Percentiles rank a stretch among this genome's conserved stretches.
These are phyloP conservation scores for Phytophthora crassamura DNA, from an alignment of 352 stramenopile genomes.

Conservation along the genomic window DNA sequence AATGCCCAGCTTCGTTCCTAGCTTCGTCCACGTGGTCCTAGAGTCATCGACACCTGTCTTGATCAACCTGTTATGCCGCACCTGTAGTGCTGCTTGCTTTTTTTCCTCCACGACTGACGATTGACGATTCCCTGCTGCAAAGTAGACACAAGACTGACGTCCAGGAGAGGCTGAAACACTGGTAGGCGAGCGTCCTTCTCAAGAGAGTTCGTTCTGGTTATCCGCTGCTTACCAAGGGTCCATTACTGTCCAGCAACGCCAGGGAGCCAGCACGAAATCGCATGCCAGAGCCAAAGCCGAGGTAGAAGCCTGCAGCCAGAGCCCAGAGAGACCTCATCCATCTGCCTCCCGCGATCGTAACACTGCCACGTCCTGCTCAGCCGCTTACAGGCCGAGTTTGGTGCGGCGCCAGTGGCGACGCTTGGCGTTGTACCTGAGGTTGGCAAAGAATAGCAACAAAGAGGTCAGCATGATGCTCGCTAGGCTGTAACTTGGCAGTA, in stretches of 20 bases:
- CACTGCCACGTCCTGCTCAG: conserved; percentile 20
- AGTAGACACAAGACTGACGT: neutral
- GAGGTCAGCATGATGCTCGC: neutral
- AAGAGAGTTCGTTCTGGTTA: conserved; percentile 49
- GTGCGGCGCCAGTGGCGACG: conserved; percentile 99
- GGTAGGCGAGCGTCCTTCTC: conserved; percentile 32
- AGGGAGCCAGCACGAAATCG: conserved; percentile 32
- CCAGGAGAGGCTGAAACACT: neutral
- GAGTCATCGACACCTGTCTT: no score
- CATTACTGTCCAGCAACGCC: conserved; percentile 27
- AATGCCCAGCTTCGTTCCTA: neutral
- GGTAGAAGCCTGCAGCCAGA: conserved; percentile 3
- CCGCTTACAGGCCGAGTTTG: conserved; percentile 99
- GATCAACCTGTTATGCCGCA: no score
- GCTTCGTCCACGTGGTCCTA: neutral
- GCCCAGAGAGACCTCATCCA: conserved; percentile 33
- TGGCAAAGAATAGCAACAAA: neutral
- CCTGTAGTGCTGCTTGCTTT: no score
- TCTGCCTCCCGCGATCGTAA: conserved; percentile 27
- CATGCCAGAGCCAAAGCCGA: conserved; percentile 15
- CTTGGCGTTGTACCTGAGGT: conserved; percentile 98
- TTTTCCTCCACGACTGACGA: no score
- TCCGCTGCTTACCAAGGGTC: conserved; percentile 35
- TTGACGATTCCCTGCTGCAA: no score
- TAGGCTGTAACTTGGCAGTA: conserved; percentile 9